Evolutionary conservation across 2,329 filamentous ascomycete genomes (phyloP).

Genomic region (Trichoderma koningii): DNA sequence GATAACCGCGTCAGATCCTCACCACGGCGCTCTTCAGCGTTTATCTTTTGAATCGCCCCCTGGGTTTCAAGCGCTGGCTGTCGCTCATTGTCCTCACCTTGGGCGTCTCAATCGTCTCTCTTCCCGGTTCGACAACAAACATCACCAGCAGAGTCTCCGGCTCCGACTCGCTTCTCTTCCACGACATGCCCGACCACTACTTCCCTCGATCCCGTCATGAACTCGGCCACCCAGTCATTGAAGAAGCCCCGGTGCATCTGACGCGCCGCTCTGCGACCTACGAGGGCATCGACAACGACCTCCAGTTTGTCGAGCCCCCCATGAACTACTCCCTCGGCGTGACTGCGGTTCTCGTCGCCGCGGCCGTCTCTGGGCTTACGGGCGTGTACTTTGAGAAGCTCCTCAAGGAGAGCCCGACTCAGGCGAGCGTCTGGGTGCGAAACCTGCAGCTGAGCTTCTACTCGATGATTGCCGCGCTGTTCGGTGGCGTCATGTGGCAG

Average conservation of each 20-base stretch:
- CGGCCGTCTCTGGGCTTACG: slow-evolving; percentile 78
- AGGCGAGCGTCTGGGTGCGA: slow-evolving; percentile 84
- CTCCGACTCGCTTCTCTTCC: slow-evolving; percentile 61
- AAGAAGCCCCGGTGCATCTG: slow-evolving; percentile 34
- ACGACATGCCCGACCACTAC: slow-evolving; percentile 66
- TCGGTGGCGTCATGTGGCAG: slow-evolving; percentile 82
- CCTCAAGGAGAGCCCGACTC: slow-evolving; percentile 76
- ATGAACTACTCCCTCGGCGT: slow-evolving; percentile 83
- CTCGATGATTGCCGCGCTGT: slow-evolving; percentile 83
- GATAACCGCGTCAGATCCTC: slow-evolving; percentile 60
- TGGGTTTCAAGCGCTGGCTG: slow-evolving; percentile 76
- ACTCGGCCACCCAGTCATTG: slow-evolving; percentile 56
- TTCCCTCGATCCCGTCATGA: slow-evolving; percentile 81
- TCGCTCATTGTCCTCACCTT: slow-evolving; percentile 76
- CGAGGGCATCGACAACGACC: slow-evolving; percentile 74
- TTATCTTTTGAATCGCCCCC: slow-evolving; percentile 67
- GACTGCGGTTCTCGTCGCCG: slow-evolving; percentile 74
- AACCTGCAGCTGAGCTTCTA: slow-evolving; percentile 96
- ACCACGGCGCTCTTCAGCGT: slow-evolving; percentile 88
- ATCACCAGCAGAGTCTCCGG: slow-evolving; percentile 33
- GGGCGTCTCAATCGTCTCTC: slow-evolving; percentile 82
- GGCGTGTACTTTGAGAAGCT: slow-evolving; percentile 91
- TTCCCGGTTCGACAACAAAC: slow-evolving; percentile 61
- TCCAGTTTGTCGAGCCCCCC: slow-evolving; percentile 48
- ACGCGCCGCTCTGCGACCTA: slow-evolving; percentile 81